Evolutionary conservation across 2,329 filamentous ascomycete genomes (phyloP).

Genomic region (Colletotrichum euphorbiae): DNA sequence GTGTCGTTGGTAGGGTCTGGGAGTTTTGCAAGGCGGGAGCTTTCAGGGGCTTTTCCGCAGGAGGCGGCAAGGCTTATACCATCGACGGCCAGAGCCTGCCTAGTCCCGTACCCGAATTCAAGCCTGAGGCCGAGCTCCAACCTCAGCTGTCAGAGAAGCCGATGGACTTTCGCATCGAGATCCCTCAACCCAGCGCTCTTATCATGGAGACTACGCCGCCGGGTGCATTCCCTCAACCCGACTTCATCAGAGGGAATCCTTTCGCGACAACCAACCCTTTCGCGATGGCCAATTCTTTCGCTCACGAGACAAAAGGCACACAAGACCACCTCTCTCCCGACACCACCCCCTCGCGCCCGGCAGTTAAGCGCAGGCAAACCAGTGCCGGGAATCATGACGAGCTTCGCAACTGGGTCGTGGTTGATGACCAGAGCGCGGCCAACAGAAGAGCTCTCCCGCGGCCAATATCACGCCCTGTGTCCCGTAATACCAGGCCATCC

Average conservation of each 20-base stretch:
- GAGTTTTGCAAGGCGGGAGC: constrained; percentile 81
- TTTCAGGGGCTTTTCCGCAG: constrained; percentile 88
- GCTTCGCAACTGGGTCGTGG: constrained; percentile 78
- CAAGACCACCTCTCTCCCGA: constrained; percentile 50
- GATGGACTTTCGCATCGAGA: neutral
- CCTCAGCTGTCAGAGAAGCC: neutral
- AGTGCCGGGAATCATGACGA: constrained; percentile 62
- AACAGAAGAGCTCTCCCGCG: constrained; percentile 19
- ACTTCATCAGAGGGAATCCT: constrained; percentile 42
- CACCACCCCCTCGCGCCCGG: constrained; percentile 57
- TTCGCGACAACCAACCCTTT: neutral
- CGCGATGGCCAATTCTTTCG: constrained; percentile 38
- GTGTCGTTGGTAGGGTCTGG: constrained; percentile 82
- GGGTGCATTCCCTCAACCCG: constrained; percentile 45
- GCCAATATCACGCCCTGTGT: constrained; percentile 34
- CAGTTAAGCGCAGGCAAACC: constrained; percentile 67
- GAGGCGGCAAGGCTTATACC: constrained; percentile 79
- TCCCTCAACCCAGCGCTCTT: neutral
- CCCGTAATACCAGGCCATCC: constrained; percentile 45
- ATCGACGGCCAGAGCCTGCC: constrained; percentile 49
- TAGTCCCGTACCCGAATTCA: neutral
- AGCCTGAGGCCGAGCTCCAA: neutral
- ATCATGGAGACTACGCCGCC: constrained; percentile 37
- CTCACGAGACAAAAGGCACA: constrained; percentile 47
- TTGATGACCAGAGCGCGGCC: constrained; percentile 55